Evolutionary conservation across 352 stramenopile genomes (phyloP).

Genomic region (Phytophthora tentaculata): DNA sequence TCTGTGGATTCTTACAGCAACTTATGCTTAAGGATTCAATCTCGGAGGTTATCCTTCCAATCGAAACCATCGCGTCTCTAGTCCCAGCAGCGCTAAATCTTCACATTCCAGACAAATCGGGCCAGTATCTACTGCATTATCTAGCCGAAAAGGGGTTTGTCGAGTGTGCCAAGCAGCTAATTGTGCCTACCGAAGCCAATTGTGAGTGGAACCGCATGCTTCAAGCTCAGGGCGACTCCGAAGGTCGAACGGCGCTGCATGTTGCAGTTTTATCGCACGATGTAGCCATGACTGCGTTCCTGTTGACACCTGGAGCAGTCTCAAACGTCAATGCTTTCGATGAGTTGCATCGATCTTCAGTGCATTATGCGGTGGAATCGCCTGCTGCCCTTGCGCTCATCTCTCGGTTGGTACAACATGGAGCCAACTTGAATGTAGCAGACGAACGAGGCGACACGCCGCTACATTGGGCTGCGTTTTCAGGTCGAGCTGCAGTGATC

Average conservation of each 20-base stretch:
- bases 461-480: conserved; percentile 71
- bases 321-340: conserved; percentile 38
- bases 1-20: conserved; percentile 48
- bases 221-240: conserved; percentile 30
- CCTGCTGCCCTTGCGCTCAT: conserved; percentile 31
- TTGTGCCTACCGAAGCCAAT: conserved; percentile 26
- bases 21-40: conserved; percentile 32
- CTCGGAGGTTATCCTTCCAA: conserved; percentile 7
- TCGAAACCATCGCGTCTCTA: conserved; percentile 7
- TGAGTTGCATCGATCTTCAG: conserved; percentile 35
- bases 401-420: conserved; percentile 28
- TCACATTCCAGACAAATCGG: conserved; percentile 37
- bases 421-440: conserved; percentile 49
- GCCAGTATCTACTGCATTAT: conserved; percentile 53
- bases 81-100: conserved; percentile 21
- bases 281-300: conserved; percentile 35
- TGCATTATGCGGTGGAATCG: conserved; percentile 54
- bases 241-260: conserved; percentile 49
- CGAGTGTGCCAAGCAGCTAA: conserved; percentile 59
- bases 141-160: conserved; percentile 48
- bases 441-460: conserved; percentile 75
- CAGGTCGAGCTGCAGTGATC: conserved; percentile 45
- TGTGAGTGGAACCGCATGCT: conserved; percentile 31
- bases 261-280: conserved; percentile 45
- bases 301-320: conserved; percentile 34